These are phyloP conservation scores for Botrytis elliptica DNA, from an alignment of 2,329 filamentous ascomycete genomes.

Conservation along the genomic window DNA sequence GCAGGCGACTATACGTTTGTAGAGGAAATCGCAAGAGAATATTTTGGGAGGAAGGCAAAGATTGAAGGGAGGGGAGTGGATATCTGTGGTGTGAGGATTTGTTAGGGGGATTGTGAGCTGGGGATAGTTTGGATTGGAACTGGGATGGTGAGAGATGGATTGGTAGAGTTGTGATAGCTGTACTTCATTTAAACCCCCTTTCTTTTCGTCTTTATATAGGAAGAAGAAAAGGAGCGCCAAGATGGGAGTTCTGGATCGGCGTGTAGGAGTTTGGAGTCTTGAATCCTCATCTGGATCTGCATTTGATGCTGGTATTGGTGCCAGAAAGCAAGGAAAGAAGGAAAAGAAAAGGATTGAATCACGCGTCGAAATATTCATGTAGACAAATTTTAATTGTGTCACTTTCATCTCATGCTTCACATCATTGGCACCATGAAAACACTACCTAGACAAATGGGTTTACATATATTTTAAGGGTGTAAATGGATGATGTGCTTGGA, in stretches of 20 bases:
- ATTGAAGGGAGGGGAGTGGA: constrained; percentile 70
- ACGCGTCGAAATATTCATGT: not conserved
- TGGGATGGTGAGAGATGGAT: not conserved
- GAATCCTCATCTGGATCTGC: not conserved
- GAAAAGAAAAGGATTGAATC: not conserved
- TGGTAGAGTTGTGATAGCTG: not conserved
- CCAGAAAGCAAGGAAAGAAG: not conserved
- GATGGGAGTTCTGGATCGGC: not conserved
- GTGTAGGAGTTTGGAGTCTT: not conserved
- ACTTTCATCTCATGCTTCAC: not conserved
- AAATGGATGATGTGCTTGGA: not conserved
- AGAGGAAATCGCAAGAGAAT: constrained; percentile 58
- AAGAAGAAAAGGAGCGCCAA: not conserved
- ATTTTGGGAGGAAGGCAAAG: constrained; percentile 63
- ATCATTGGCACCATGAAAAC: not conserved
- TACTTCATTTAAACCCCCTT: not conserved
- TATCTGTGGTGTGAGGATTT: constrained; percentile 71
- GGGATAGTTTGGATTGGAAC: not conserved
- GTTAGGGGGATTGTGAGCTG: constrained; percentile 42
- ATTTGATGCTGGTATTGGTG: not conserved
- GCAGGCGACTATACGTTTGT: constrained; percentile 68
- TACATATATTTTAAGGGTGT: not conserved
- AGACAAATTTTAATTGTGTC: not conserved
- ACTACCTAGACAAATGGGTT: not conserved
- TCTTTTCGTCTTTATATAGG: not conserved